phyloP scores from a whole-genome alignment of 108 stramenopile genomes.

The Fragilariopsis cylindrus region DNA sequence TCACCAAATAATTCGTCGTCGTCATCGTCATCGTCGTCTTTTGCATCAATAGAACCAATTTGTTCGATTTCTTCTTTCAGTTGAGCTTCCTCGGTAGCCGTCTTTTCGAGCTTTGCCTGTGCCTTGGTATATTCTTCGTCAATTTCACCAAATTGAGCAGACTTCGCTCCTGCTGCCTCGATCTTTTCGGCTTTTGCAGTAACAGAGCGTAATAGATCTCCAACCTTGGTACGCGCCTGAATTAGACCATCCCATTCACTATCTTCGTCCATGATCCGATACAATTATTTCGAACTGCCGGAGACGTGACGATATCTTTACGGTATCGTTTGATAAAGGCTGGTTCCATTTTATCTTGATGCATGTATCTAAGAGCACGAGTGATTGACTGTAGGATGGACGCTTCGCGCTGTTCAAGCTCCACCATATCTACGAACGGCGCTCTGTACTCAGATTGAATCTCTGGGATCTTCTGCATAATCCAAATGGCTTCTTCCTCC shows the following conservation, averaged over 20 bases:
- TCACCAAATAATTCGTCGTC: slow-evolving; percentile 67
- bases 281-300: slow-evolving; percentile 72
- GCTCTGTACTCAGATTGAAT: slow-evolving; percentile 63
- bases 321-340: slow-evolving; percentile 84
- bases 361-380: slow-evolving; percentile 73
- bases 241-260: slow-evolving; percentile 75
- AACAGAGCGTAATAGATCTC: slow-evolving; percentile 43
- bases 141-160: slow-evolving; percentile 42
- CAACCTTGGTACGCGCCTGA: slow-evolving; percentile 66
- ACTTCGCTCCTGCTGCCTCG: slow-evolving; percentile 43
- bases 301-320: slow-evolving; percentile 67
- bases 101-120: slow-evolving; percentile 57
- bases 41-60: slow-evolving; percentile 33
- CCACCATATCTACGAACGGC: slow-evolving; percentile 41
- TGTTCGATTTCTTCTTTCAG: slow-evolving; percentile 65
- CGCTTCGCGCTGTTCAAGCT: slow-evolving; percentile 49
- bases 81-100: slow-evolving; percentile 52
- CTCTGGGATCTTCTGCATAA: slow-evolving; percentile 71
- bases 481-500: slow-evolving; percentile 78
- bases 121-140: slow-evolving; percentile 51
- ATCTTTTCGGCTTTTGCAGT: slow-evolving; percentile 27
- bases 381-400: slow-evolving; percentile 67
- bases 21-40: slow-evolving; percentile 40
- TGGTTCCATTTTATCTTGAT: slow-evolving; percentile 75
- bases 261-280: slow-evolving; percentile 85